These are phyloP conservation scores for Leptodermis oblonga DNA, from an alignment of 257 asterid genomes.

Conservation along the genomic window DNA sequence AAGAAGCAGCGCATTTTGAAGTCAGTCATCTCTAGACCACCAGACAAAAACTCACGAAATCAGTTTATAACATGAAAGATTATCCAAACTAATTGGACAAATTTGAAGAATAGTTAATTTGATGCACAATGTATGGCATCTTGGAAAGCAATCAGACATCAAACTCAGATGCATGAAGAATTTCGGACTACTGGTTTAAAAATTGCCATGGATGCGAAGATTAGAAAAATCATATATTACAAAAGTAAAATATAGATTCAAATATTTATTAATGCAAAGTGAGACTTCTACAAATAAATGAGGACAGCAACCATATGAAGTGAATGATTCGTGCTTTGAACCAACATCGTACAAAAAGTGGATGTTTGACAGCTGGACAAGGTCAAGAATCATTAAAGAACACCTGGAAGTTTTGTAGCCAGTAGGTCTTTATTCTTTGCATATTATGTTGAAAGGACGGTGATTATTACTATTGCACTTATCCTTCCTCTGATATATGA, in stretches of 20 bases:
- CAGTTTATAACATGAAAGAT: background rate
- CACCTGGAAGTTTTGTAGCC: background rate
- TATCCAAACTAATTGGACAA: background rate
- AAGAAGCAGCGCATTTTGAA: background rate
- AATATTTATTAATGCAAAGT: background rate
- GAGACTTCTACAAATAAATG: background rate
- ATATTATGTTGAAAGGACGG: background rate
- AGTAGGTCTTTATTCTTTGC: background rate
- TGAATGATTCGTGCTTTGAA: background rate
- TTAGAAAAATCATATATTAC: no score
- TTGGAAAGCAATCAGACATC: background rate
- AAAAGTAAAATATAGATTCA: background rate
- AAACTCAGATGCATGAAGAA: background rate
- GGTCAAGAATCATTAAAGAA: background rate
- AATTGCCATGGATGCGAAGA: background rate
- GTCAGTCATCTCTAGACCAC: background rate
- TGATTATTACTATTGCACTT: background rate
- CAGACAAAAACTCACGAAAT: slow-evolving; percentile 1
- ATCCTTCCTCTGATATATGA: background rate
- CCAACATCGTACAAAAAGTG: background rate
- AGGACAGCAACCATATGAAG: background rate
- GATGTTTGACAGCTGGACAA: background rate
- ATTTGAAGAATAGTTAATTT: background rate
- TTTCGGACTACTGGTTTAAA: background rate
- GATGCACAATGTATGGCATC: background rate